Evolutionary conservation across 352 stramenopile species (phyloP), one percentile per base, ranked within the genome.

Genomic region (Phytophthora fragariae): DNA sequence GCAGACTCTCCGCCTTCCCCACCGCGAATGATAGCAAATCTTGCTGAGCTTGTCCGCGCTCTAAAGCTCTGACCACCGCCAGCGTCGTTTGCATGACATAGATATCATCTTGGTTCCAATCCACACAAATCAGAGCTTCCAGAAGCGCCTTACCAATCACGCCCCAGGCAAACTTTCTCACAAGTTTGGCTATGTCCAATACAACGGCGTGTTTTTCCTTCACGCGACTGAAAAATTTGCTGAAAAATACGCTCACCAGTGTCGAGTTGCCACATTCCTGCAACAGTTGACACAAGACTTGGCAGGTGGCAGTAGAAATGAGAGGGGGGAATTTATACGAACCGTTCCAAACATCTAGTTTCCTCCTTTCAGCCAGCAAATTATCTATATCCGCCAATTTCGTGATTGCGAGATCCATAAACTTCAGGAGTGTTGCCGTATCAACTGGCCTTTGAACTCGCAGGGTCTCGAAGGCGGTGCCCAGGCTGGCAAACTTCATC

Each of bases 121-220:
- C 29, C 0, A 31, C 29, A 31, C 29, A 31, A 31, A 31, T 31
- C 29, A 31, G 29, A 6, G 50, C 47, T 17, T 46, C 35, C 15
- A 63, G 29, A 12, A 68, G 5, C 5, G 66, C 52, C 57, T 59
- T 41, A 1, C 54, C 68, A 11, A 76, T 50, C 10, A 68, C 60
- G 19, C 15, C 46, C 72, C 68, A 76, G 1, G 37, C 14, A 50
- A 76, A 80, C 5, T 14, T 15, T 3, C 19, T 54, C 47, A 54
- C 47, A 54, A 54, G 47, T 19, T 29, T 54, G 47, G 19, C 19
- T 14, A 31, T 54, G 14, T 21, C 8, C 15, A 9, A 5, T 37
- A 35, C 17, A 54, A 54, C 9, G 9, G 0, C 68, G 12, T 19
- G n/a, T 50, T 62, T 73, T 39, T 29, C 47, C 9, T 17, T 15